phyloP scores from a whole-genome alignment of 805 yeast genomes.

The Saccharomycopsis babjevae region DNA sequence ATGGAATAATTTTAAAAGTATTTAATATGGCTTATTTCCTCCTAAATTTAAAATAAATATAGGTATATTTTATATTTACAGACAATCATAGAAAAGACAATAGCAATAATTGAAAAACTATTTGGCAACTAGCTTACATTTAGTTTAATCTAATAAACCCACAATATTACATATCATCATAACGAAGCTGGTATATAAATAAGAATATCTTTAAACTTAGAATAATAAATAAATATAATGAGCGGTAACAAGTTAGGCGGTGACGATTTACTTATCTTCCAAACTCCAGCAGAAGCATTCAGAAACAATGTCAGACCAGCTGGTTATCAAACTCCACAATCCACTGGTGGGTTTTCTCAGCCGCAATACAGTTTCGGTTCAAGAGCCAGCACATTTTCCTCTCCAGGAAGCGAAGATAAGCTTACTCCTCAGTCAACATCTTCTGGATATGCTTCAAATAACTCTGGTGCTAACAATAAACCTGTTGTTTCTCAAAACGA shows the following conservation, averaged over 20 bases:
- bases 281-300: constrained; percentile 19
- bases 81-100: no score
- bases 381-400: constrained; percentile 6
- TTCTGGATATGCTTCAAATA: constrained; percentile 6
- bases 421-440: constrained; percentile 17
- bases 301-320: constrained; percentile 13
- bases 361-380: constrained; percentile 17
- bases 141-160: no score
- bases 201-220: no score
- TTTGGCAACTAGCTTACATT: no score
- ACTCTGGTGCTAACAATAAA: constrained; percentile 7
- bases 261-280: constrained; percentile 18
- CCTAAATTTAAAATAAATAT: no score
- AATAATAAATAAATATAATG: constrained; percentile 3
- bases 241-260: constrained; percentile 18
- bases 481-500: constrained; percentile 12
- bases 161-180: no score
- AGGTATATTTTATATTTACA: no score
- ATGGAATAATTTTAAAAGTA: no score
- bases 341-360: constrained; percentile 16
- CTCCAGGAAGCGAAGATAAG: constrained; percentile 14
- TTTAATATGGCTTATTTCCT: no score
- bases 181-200: no score
- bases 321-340: constrained; percentile 15
- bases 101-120: no score